A percentile compares a stretch with the other conserved stretches of the same genome.
Conservation (phyloP, 2,329 filamentous ascomycete species). For the Balansia obtecta region DNA sequence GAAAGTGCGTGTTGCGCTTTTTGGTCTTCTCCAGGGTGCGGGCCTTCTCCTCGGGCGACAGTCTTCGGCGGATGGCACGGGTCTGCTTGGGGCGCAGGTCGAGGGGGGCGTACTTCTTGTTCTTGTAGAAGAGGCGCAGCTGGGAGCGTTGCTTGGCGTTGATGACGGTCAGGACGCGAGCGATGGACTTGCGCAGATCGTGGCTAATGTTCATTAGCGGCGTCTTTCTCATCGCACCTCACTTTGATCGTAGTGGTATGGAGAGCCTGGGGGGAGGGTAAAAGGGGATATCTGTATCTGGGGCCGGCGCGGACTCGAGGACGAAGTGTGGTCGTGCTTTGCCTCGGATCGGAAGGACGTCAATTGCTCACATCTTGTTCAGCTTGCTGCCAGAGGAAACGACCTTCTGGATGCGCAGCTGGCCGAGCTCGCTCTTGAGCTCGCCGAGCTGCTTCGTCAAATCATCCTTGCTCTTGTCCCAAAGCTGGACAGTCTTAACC, state of each 20-base stretch:
- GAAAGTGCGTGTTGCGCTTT: slow-evolving; percentile 95
- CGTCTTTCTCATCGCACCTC: too few species aligned
- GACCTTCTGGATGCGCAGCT: slow-evolving; percentile 98
- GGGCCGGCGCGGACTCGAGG: too few species aligned
- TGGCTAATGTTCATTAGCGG: slow-evolving; percentile 43
- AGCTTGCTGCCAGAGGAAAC: slow-evolving; percentile 90
- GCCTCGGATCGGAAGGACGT: not conserved
- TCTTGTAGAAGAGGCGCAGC: slow-evolving; percentile 98
- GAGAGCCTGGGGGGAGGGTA: not conserved
- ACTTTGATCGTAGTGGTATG: slow-evolving; percentile 1
- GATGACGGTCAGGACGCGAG: slow-evolving; percentile 97
- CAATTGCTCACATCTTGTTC: slow-evolving; percentile 73
- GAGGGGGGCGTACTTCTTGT: slow-evolving; percentile 98
- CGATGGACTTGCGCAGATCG: slow-evolving; percentile 99
- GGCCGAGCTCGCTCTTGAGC: slow-evolving; percentile 90
- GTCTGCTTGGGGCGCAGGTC: slow-evolving; percentile 98
- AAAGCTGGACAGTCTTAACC: slow-evolving; percentile 95
- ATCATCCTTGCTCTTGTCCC: slow-evolving; percentile 99
- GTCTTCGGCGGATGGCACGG: slow-evolving; percentile 88
- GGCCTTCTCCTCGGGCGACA: slow-evolving; percentile 82
- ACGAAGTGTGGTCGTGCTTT: not conserved
- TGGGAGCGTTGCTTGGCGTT: slow-evolving; percentile 98
- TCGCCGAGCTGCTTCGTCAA: slow-evolving; percentile 89
- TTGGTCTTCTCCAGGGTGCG: slow-evolving; percentile 85
- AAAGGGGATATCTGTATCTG: not conserved